A percentile compares a stretch with the other conserved stretches of the same genome.
Evolutionary conservation across 1,284 basidiomycete species (phyloP).

Genomic region (Chalciporus sp.): DNA sequence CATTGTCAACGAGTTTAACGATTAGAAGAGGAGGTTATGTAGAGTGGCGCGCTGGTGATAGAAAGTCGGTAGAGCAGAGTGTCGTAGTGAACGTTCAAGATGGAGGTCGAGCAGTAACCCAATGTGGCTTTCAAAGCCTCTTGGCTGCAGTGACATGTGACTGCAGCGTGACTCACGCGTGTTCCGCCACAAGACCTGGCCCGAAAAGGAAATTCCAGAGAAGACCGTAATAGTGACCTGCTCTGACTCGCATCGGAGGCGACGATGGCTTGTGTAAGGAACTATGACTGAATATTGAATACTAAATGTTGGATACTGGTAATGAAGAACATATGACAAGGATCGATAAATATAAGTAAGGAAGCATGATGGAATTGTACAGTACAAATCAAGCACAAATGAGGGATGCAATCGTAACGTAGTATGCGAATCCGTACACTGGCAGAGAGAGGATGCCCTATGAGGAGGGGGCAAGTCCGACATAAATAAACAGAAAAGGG

Average conservation of each 20-base stretch:
- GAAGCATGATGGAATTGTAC: not conserved
- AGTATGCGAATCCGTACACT: not conserved
- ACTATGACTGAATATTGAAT: too few species aligned
- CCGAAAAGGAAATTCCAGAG: conserved; percentile 6
- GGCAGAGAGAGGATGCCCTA: not conserved
- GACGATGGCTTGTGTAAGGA: too few species aligned
- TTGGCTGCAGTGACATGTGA: conserved; percentile 37
- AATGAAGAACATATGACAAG: too few species aligned
- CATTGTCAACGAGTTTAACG: conserved; percentile 48
- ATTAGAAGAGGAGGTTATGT: conserved; percentile 6
- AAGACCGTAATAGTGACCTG: not conserved
- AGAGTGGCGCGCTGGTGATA: conserved; percentile 6
- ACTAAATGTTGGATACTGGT: too few species aligned
- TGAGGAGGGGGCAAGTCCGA: not conserved
- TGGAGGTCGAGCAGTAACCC: conserved; percentile 27
- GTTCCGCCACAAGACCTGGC: conserved; percentile 9
- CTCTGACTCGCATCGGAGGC: not conserved
- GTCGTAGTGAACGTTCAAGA: conserved; percentile 40
- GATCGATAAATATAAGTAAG: not conserved
- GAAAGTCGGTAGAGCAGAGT: conserved; percentile 19
- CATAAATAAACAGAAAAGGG: not conserved
- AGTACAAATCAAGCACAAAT: not conserved
- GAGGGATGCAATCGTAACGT: not conserved
- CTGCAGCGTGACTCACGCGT: conserved; percentile 28
- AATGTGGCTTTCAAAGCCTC: conserved; percentile 36